Conservation (phyloP, 495 filamentous ascomycete species). For the Rhizodiscina lignyota region DNA sequence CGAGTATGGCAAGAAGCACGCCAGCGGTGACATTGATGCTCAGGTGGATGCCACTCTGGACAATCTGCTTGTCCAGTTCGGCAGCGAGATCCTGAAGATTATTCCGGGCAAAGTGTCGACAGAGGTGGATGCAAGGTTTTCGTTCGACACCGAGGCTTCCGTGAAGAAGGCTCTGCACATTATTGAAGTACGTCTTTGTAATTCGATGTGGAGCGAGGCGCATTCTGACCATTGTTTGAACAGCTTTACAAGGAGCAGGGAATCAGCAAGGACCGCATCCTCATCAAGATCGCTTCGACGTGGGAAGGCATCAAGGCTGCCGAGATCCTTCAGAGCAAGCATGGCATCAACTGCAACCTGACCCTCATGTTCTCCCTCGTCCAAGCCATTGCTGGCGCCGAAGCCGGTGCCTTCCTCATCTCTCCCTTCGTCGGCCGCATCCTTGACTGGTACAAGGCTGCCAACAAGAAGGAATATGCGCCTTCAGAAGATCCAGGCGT, state of each 20-base stretch:
- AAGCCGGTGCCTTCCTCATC: conserved; percentile 96
- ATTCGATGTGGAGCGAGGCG: not conserved
- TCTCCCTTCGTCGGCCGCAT: conserved; percentile 99
- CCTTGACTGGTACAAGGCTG: conserved; percentile 97
- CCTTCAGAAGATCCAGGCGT: conserved; percentile 90
- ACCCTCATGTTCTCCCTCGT: conserved; percentile 96
- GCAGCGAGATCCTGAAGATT: conserved; percentile 91
- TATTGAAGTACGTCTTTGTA: conserved; percentile 52
- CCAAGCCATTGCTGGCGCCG: conserved; percentile 91
- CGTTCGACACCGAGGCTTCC: conserved; percentile 84
- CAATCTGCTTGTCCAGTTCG: conserved; percentile 91
- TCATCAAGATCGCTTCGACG: conserved; percentile 78
- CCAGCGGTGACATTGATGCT: conserved; percentile 37
- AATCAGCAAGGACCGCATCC: conserved; percentile 80
- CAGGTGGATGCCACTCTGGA: conserved; percentile 35
- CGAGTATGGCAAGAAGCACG: conserved; percentile 62
- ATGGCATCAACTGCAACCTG: conserved; percentile 94
- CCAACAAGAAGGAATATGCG: conserved; percentile 81
- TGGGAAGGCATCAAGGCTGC: conserved; percentile 99
- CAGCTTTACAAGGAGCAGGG: conserved; percentile 87
- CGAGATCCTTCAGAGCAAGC: conserved; percentile 78
- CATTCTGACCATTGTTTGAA: conserved; percentile 1
- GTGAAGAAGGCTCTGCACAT: conserved; percentile 95
- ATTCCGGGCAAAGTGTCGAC: conserved; percentile 97
- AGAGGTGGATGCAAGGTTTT: conserved; percentile 92